Conservation (phyloP, 495 filamentous ascomycete genomes). For the Hyaloscypha bicolor region DNA sequence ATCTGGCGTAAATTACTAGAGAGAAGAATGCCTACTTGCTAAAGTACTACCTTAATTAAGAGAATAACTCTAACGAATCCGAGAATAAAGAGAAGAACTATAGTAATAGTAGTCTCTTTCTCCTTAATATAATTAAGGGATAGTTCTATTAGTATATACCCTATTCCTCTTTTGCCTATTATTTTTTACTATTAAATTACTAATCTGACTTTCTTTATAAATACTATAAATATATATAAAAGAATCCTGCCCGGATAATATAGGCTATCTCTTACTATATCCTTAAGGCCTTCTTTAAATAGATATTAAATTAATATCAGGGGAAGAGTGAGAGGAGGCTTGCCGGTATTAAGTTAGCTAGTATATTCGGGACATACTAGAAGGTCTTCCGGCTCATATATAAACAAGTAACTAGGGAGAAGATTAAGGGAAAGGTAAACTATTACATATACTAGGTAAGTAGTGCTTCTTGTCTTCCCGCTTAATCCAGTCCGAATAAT, state of each 20-base stretch:
- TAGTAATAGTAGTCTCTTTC: constrained; percentile 34
- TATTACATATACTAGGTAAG: constrained; percentile 34
- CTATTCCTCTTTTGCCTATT: constrained; percentile 15
- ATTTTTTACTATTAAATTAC: constrained; percentile 19
- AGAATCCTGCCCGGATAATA: constrained; percentile 33
- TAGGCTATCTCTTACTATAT: constrained; percentile 29
- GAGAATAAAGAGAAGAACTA: constrained; percentile 41
- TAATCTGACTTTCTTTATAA: constrained; percentile 30
- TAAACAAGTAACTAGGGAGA: constrained; percentile 53
- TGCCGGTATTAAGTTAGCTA: constrained; percentile 38
- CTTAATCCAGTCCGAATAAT: constrained; percentile 11
- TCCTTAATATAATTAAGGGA: constrained; percentile 33
- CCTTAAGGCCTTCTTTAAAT: constrained; percentile 38
- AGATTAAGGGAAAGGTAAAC: constrained; percentile 51
- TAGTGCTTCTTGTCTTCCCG: constrained; percentile 22
- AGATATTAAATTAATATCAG: constrained; percentile 36
- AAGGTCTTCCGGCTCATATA: constrained; percentile 42
- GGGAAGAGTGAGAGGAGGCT: constrained; percentile 39
- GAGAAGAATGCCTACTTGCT: constrained; percentile 37
- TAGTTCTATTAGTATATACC: constrained; percentile 33
- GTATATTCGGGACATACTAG: constrained; percentile 41
- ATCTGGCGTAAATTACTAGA: constrained; percentile 15
- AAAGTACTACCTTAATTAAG: constrained; percentile 42
- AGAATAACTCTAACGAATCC: constrained; percentile 40
- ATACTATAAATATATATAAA: constrained; percentile 34